A percentile compares a stretch with the other conserved stretches of the same genome.
phyloP scores from a whole-genome alignment of 352 stramenopile species.

The Phytophthora nicotianae region DNA sequence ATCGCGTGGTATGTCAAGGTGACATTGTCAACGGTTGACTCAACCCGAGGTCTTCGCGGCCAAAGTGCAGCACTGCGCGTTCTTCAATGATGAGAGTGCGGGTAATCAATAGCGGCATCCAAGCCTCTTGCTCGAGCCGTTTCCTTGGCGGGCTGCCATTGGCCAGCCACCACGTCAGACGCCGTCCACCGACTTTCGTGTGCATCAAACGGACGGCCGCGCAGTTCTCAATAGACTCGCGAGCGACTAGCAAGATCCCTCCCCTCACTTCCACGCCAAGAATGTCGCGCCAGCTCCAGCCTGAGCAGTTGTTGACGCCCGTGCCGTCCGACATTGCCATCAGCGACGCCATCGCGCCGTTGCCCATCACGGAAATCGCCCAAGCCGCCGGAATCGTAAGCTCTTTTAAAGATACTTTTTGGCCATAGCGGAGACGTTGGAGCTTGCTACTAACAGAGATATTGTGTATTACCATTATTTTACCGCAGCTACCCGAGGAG shows the following conservation, averaged over 20 bases:
- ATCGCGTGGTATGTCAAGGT: too few relatives aligned
- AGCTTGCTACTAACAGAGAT: slow-evolving; percentile 2
- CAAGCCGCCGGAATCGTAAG: slow-evolving; percentile 66
- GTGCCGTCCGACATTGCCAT: slow-evolving; percentile 85
- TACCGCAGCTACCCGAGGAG: slow-evolving; percentile 67
- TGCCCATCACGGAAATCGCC: slow-evolving; percentile 74
- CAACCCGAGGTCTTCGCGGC: neutral
- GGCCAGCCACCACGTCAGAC: slow-evolving; percentile 26
- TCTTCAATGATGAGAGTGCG: slow-evolving; percentile 30
- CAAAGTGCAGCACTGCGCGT: slow-evolving; percentile 7
- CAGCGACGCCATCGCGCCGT: slow-evolving; percentile 73
- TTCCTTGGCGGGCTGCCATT: slow-evolving; percentile 30
- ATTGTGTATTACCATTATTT: slow-evolving; percentile 26
- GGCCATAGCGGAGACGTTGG: neutral
- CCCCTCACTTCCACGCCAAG: neutral
- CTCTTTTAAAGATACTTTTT: slow-evolving; percentile 25
- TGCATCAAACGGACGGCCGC: slow-evolving; percentile 8
- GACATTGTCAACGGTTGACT: too few relatives aligned
- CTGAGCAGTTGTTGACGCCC: slow-evolving; percentile 65
- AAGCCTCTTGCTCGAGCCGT: slow-evolving; percentile 20
- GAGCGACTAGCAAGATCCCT: slow-evolving; percentile 34
- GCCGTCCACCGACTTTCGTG: slow-evolving; percentile 14
- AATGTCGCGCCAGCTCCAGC: slow-evolving; percentile 61
- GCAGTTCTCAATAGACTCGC: slow-evolving; percentile 22
- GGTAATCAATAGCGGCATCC: slow-evolving; percentile 32